Conservation (phyloP, 805 yeast genomes). For the Candida dajiaensis region DNA sequence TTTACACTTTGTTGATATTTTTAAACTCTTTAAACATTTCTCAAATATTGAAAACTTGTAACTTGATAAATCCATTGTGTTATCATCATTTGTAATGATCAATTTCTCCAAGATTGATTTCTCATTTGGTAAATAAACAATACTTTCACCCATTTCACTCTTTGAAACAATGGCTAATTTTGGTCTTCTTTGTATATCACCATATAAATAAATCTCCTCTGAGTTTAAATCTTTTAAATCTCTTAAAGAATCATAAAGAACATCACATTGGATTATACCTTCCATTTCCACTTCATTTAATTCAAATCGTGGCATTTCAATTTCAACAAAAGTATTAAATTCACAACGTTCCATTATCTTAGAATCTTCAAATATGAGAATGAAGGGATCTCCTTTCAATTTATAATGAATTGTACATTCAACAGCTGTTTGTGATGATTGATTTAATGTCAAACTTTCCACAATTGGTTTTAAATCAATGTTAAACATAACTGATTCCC, state of each 20-base stretch:
- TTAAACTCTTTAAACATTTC: constrained; percentile 42
- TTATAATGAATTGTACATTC: constrained; percentile 47
- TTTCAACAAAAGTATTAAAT: constrained; percentile 37
- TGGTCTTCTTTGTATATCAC: constrained; percentile 24
- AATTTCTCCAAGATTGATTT: constrained; percentile 58
- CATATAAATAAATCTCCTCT: constrained; percentile 43
- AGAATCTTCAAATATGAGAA: constrained; percentile 48
- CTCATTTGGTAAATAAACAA: constrained; percentile 59
- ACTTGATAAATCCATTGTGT: constrained; percentile 33
- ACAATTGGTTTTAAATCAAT: constrained; percentile 41
- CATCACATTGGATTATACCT: constrained; percentile 46
- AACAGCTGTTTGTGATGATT: constrained; percentile 22
- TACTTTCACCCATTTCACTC: constrained; percentile 70
- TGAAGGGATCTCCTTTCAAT: constrained; percentile 48
- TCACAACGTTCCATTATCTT: constrained; percentile 53
- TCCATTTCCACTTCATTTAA: constrained; percentile 33
- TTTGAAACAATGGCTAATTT: constrained; percentile 47
- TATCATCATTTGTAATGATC: constrained; percentile 28
- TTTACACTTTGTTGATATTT: constrained; percentile 45
- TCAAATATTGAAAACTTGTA: constrained; percentile 46
- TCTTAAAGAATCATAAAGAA: constrained; percentile 45
- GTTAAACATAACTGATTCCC: constrained; percentile 26
- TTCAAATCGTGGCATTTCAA: background rate
- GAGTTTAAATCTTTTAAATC: constrained; percentile 53
- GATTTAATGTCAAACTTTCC: constrained; percentile 43